Base-by-base conservation (phyloP, 306 rosid species). In the Casuarina glauca region DNA sequence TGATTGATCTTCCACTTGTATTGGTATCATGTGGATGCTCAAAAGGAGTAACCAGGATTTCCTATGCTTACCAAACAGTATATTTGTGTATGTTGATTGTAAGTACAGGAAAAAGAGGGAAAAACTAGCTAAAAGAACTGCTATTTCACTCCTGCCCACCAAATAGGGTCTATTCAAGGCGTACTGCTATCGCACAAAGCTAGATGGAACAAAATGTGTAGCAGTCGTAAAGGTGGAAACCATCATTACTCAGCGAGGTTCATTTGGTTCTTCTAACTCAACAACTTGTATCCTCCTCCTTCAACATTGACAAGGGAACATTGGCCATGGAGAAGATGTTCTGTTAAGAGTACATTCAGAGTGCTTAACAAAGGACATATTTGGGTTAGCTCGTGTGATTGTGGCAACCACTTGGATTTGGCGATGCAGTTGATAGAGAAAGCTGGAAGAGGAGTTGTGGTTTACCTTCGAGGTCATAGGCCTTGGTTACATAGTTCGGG, bases 391-490 rank as follows among this genome's bases (percentile, higher is more conserved):
- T 13, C 73, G 36, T 94, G 98, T 74, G 97, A 94, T 69, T 94
- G 98, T 72, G 98, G 98, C 15, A 87, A 87, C 85, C 98, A 91
- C 80, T 69, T 91, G 78, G 98, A 90, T 49, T 81, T 94, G 81
- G 98, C 97, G 43, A 85, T 94, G 98, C 81, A 83, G 78, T 50
- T 90, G 11, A 88, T 91, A 0, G 98, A 90, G 71, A 84, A 89
- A 82, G 93, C 89, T 3, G 97, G 88, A 2, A 87, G 93, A 80
- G 97, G 97, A 77, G 91, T 81, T 19, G 83, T 94, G 16, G 93
- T 91, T 5, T 94, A 94, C 84, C 94, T 94, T 58, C 82, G 94
- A 78, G 98, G 98, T 53, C 98, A 92, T 94, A 66, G 94, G 96
- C 32, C 80, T 92, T 7, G 98, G 96, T 36, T 97, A 90, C 86